Evolutionary conservation across 2,329 filamentous ascomycete genomes (phyloP), one percentile per base, ranked within the genome.

Genomic region (Herpomyces periplanetae): DNA sequence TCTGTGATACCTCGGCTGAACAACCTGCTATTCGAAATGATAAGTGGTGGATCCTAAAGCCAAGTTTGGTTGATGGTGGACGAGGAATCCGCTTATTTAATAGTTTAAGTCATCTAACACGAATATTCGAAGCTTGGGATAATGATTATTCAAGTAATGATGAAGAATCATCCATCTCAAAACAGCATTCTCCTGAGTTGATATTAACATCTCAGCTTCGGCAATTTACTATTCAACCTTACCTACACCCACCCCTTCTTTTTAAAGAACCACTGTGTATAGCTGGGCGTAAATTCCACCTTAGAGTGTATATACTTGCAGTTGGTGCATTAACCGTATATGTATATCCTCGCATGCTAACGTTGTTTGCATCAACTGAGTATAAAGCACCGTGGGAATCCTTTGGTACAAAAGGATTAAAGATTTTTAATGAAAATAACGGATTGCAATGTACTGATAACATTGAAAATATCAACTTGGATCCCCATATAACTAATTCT

Each of bases 1-100:
- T 64, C 28, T 49, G 84, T 36, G 51, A 52, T 13, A 46, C 45
- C 17, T 87, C 87, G 28, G 52, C 51, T 19, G 38, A 36, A 7
- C 34, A 38, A 11, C 31, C 30, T 3, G 21, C 20, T 2, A 22
- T 24, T 6, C 27, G 38, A 12, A 41, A 49, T 16, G 48, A 50
- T 23, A 57, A 84, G 34, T 96, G 75, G 75, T 96, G 80, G 80
- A 91, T 96, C 27, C 38, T 96, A 23, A 96, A 96, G 40, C 75
- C 80, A 0, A 64, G 75, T 5, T 91, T 96, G 80, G 87, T 69
- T 36, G 80, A 96, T 34, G 53, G 75, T 10, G 80, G 75, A 0
- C 73, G 88, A 34, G 80, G 80, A 1, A 88, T 96, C 22, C 45
- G 68, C 15, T 43, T 96, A 1, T 96, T 96, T 37, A 65, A 56